phyloP scores from a whole-genome alignment of 2,329 filamentous ascomycete genomes.

The Cladosporium halotolerans region DNA sequence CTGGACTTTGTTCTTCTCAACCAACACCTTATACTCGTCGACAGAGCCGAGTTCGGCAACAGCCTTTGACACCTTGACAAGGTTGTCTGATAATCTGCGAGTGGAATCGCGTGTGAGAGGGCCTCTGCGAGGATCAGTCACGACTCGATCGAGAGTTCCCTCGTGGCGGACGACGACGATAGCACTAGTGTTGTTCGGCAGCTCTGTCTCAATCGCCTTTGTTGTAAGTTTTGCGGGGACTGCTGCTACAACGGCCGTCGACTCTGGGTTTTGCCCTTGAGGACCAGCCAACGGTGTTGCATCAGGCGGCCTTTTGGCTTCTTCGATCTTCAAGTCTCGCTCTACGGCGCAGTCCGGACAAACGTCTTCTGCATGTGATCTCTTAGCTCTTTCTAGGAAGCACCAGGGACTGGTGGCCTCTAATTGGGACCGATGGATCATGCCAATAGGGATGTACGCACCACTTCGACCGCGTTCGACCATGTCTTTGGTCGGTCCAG shows the following conservation, averaged over 20 bases:
- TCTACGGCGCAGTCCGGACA: slow-evolving; percentile 30
- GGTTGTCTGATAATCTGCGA: not conserved
- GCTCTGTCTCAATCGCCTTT: not conserved
- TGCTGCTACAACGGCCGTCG: not conserved
- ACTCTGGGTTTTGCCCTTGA: not conserved
- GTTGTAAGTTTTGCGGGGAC: not conserved
- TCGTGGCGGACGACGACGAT: slow-evolving; percentile 10
- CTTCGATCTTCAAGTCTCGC: slow-evolving; percentile 16
- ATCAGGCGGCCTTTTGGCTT: not conserved
- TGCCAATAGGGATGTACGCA: slow-evolving; percentile 25
- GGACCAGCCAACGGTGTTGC: not conserved
- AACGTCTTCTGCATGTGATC: slow-evolving; percentile 21
- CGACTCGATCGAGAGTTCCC: slow-evolving; percentile 13
- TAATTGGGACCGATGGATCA: slow-evolving; percentile 20
- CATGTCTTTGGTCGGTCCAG: slow-evolving; percentile 20
- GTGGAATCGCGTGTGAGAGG: slow-evolving; percentile 12
- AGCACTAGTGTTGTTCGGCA: not conserved
- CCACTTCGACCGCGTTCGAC: slow-evolving; percentile 24
- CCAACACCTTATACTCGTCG: slow-evolving; percentile 13
- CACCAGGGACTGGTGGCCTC: slow-evolving; percentile 28
- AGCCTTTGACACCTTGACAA: slow-evolving; percentile 9
- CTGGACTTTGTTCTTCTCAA: not conserved
- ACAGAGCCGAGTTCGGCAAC: slow-evolving; percentile 20
- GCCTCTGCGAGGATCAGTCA: slow-evolving; percentile 12
- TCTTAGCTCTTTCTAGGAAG: slow-evolving; percentile 14